These are phyloP conservation scores for Sisymbrium altissimum DNA, from an alignment of 345 rosid species.

Conservation along the genomic window DNA sequence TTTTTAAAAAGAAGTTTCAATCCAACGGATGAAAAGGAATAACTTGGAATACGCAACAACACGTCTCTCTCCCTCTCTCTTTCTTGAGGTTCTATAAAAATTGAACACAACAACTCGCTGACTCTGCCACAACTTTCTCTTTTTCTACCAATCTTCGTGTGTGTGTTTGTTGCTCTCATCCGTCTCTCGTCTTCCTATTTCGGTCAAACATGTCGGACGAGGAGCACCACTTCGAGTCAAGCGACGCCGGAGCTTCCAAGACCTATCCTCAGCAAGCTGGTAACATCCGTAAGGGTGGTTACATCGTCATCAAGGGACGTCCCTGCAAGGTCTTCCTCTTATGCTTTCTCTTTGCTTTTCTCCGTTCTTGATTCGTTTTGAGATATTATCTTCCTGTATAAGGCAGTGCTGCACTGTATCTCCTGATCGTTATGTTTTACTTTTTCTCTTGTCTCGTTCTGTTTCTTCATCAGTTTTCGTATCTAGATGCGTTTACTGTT, in stretches of 20 bases:
- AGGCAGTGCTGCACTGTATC: too few species aligned
- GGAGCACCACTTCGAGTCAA: constrained; percentile 41
- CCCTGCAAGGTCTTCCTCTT: constrained; percentile 36
- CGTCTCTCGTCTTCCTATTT: background rate
- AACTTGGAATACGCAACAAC: background rate
- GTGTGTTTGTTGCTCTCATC: background rate
- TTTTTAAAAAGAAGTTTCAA: background rate
- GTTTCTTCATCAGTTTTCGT: too few species aligned
- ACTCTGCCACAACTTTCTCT: background rate
- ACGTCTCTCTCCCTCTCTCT: background rate
- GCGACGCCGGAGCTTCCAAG: constrained; percentile 42
- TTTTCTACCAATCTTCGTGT: background rate
- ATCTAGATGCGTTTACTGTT: too few species aligned
- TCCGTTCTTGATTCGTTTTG: background rate
- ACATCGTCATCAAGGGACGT: constrained; percentile 42
- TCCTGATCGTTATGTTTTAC: too few species aligned
- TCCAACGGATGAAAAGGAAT: constrained; percentile 25
- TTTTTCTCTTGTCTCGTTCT: too few species aligned
- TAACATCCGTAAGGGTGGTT: constrained; percentile 42
- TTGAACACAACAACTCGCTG: background rate
- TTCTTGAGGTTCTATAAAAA: constrained; percentile 3
- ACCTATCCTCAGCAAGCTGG: constrained; percentile 41
- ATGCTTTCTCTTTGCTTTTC: background rate
- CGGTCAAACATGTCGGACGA: constrained; percentile 38
- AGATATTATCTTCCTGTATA: too few species aligned